Base-by-base conservation (phyloP, 495 filamentous ascomycete species). In the Rostrohypoxylon terebratum region DNA sequence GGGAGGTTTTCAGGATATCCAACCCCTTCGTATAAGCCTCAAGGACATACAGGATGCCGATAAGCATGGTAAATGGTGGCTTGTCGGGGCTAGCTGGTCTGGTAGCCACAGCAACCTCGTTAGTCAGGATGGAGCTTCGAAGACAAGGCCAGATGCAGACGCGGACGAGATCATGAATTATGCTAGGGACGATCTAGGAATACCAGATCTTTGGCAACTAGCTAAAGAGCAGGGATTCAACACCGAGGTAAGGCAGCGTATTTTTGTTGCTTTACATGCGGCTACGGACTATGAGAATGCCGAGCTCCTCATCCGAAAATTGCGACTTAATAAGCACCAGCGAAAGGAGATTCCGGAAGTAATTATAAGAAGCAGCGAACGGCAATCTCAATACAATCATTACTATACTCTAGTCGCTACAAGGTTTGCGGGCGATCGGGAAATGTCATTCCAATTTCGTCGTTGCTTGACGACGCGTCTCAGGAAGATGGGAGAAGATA, bases 51-150 rank as follows among this genome's bases (percentile, higher is more conserved):
- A 86, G 60, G 86, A 95, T 62, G 90, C 89, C 2, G 90, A 94
- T 20, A 94, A 91, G 71, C 93, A 92, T 79, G 96, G 96, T 2
- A 98, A 97, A 83, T 98, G 96, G 96, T 98, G 96, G 96, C 87
- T 98, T 38, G 91, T 97, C 23, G 95, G 96, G 48, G 94, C 95
- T 11, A 96, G 93, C 79, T 97, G 94, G 91, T 77, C 81, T 9
- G 87, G 87, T 1, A 89, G 84, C 31, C 86, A 87, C 58, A 61
- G 55, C 34, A 81, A 81, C 23, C 75, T 82, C 20, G 48, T 70
- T 14, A 55, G 68, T 42, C 16, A 68, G 66, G 48, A 68, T 16
- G 61, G 65, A 57, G 59, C 72, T 60, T 63, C 48, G 8, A 47
- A 72, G 3, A 31, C 71, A 48, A 69, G 78, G 34, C 71, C 78